phyloP scores from a whole-genome alignment of 495 filamentous ascomycete genomes.

The Hypoxylon subgilvum region DNA sequence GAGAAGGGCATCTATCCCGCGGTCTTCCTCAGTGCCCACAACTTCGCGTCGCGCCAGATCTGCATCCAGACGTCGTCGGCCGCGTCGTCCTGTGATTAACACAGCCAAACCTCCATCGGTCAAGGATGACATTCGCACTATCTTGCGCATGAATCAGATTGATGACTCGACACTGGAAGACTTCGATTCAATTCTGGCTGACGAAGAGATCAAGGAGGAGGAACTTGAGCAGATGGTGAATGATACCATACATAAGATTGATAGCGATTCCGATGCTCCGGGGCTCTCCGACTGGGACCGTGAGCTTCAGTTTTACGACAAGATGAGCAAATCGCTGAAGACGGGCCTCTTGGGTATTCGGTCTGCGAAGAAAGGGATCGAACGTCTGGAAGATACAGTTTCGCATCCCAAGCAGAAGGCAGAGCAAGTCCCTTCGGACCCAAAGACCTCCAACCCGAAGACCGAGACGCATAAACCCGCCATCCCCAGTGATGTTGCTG shows the following conservation, averaged over 20 bases:
- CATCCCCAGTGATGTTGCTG: conserved; percentile 36
- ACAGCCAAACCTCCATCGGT: conserved; percentile 55
- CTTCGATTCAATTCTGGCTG: conserved; percentile 49
- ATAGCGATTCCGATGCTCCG: conserved; percentile 41
- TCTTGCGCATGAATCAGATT: conserved; percentile 53
- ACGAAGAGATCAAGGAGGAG: conserved; percentile 33
- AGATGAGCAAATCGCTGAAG: conserved; percentile 64
- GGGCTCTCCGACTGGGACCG: conserved; percentile 46
- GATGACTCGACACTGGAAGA: conserved; percentile 63
- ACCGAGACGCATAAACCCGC: conserved; percentile 3
- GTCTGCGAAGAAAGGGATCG: conserved; percentile 69
- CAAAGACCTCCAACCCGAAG: conserved; percentile 3
- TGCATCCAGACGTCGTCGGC: conserved; percentile 43
- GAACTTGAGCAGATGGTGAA: conserved; percentile 37
- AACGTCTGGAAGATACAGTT: conserved; percentile 67
- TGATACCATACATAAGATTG: conserved; percentile 43
- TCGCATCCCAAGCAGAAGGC: conserved; percentile 47
- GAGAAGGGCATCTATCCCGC: conserved; percentile 11
- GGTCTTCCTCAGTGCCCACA: conserved; percentile 37
- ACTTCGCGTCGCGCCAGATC: conserved; percentile 38
- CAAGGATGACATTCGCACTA: conserved; percentile 56
- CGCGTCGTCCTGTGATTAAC: conserved; percentile 52
- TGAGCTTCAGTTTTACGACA: conserved; percentile 60
- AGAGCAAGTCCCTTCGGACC: conserved; percentile 9
- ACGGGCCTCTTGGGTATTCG: conserved; percentile 67